These are phyloP conservation scores for Chlamydomonas reinhardtii DNA, from an alignment of 163 green algal species.

Conservation along the genomic window DNA sequence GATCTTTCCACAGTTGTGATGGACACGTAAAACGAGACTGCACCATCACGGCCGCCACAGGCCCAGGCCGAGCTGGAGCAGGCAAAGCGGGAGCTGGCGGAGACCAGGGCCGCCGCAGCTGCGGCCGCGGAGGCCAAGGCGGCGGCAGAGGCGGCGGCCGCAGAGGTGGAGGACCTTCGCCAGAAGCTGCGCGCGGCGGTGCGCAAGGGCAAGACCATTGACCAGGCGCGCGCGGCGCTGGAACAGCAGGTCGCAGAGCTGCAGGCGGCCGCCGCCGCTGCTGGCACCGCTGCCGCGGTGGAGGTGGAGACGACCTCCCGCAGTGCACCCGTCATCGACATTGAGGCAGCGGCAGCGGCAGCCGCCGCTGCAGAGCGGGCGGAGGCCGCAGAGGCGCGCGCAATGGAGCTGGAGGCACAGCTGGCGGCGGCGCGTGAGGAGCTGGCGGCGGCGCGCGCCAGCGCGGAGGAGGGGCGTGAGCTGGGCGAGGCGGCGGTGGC, in stretches of 20 bases:
- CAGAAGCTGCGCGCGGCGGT: constrained; percentile 52
- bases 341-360: too few relatives aligned
- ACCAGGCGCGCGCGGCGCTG: neutral
- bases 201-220: constrained; percentile 54
- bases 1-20: too few relatives aligned
- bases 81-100: too few relatives aligned
- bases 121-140: neutral
- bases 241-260: constrained; percentile 50
- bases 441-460: neutral
- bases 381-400: neutral
- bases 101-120: neutral
- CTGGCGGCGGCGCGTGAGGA: neutral
- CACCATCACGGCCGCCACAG: too few relatives aligned
- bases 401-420: constrained; percentile 4
- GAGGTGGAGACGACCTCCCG: neutral
- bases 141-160: neutral
- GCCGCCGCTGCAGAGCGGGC: neutral
- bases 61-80: too few relatives aligned
- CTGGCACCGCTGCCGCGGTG: neutral
- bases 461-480: neutral
- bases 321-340: neutral
- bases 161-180: constrained; percentile 49
- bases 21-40: too few relatives aligned
- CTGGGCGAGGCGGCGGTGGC: neutral
- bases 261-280: neutral